Evolutionary conservation across 164 flowering plant genomes (phyloP), one percentile per base, ranked within the genome.

Genomic region (Nymphaea colorata): DNA sequence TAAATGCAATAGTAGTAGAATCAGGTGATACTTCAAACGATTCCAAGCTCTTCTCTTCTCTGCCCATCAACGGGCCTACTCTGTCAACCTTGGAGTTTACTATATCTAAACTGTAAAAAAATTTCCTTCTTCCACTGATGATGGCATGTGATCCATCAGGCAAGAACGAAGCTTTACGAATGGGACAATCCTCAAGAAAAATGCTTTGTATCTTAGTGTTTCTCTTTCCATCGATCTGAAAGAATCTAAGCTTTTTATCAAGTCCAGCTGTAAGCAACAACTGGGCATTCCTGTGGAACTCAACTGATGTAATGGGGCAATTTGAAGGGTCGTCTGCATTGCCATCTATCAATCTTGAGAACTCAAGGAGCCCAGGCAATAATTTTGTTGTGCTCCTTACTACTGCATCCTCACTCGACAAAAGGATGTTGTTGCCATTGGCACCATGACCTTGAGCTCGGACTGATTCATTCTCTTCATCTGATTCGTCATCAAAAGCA

Each of bases 41-140:
- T 79, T 93, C 96, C 82, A 91, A 78, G 78, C 96, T 94, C 77
- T 84, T 94, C 80, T 94, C 98, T 62, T 91, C 98, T 69, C 98
- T 78, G 41, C 98, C 98, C 3, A 78, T 80, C 45, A 93, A 74
- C 3, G 94, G 98, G 14, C 95, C 93, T 44, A 89, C 83, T 70
- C 82, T 88, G 66, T 89, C 93, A 61, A 87, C 76, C 43, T 43
- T 79, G 4, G 91, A 93, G 65, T 87, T 88, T 55, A 83, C 93
- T 16, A 94, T 68, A 78, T 94, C 98, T 71, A 91, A 77, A 75
- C 82, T 72, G 74, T 91, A 91, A 69, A 90, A 90, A 84, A 91
- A 94, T 82, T 91, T 94, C 70, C 96, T 89, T 68, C 97, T 79
- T 63, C 96, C 98, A 0, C 88, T 72, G 44, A 84, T 70, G 18